phyloP scores from a whole-genome alignment of 495 filamentous ascomycete genomes.

The Aspergillus avenaceus region DNA sequence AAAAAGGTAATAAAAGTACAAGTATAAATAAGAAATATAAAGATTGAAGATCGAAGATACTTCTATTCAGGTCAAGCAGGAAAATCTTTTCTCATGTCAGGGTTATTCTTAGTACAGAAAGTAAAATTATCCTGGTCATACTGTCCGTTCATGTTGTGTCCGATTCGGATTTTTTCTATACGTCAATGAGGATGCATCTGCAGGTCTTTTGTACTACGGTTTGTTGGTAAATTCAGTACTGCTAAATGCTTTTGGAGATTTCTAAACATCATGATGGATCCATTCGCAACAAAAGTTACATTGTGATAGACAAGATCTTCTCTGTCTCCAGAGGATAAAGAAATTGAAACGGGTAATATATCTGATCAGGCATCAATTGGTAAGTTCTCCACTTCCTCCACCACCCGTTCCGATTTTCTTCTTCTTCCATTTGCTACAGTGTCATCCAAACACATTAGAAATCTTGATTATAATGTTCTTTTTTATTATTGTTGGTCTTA shows the following conservation, averaged over 20 bases:
- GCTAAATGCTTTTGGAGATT: neutral
- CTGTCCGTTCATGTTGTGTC: neutral
- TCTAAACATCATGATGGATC: neutral
- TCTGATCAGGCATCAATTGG: neutral
- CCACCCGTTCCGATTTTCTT: neutral
- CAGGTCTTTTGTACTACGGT: neutral
- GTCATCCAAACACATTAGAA: neutral
- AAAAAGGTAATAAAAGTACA: neutral
- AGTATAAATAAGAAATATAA: neutral
- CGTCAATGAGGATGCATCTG: neutral
- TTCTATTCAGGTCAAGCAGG: too few relatives aligned
- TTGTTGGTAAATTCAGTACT: neutral
- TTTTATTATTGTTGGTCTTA: neutral
- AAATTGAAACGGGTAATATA: conserved; percentile 1
- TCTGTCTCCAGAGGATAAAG: too few relatives aligned
- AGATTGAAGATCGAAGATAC: too few relatives aligned
- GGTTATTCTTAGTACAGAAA: neutral
- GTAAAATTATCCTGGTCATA: neutral
- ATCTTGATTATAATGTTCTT: neutral
- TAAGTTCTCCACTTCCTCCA: neutral
- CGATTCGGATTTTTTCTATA: neutral
- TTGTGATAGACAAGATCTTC: too few relatives aligned
- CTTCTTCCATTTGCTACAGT: neutral
- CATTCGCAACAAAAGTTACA: neutral
- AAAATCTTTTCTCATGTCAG: neutral